Base-by-base conservation (phyloP, 345 rosid species). In the Abelmoschus esculentus region DNA sequence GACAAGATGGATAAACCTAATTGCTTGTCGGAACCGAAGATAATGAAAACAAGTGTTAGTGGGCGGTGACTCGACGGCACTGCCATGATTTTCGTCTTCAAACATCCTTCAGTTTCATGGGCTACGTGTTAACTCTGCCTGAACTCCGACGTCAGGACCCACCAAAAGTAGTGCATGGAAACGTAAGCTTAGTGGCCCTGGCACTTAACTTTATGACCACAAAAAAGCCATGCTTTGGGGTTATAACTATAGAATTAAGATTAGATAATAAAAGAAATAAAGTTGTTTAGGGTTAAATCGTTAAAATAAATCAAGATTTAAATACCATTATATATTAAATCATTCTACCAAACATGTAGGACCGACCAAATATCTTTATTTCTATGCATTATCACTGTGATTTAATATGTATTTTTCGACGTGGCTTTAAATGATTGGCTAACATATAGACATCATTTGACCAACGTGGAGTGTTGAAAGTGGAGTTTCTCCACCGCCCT, bases 111-210 rank as follows among this genome's bases (percentile, higher is more conserved):
- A 13, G 3, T 28, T 3, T 65, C 66, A 44, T 17, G 46, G 66
- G 67, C 58, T 36, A 70, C 78, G 70, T 70, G 74, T 65, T 12
- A 46, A 50, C 54, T 60, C 19, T 12, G n/a, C 56, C 12, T 46
- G 11, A 53, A n/a, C 54, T 22, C 58, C 55, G 9, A 34, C 38
- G 38, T 52, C 47, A 50, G 44, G 71, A 47, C 26, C 31, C 71
- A 67, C 70, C 15, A 34, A 17, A 15, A 47, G 3, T 31, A 11
- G 26, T 32, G 31, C 19, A 2, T 3, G 2, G n/a, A 68, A 52
- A 67, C 67, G 18, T 18, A 17, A 73, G 31, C 31, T 61, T 1
- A 67, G 77, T 79, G 80, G 71, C 22, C 26, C n/a, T n/a, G n/a
- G n/a, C n/a, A n/a, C n/a, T n/a, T n/a, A n/a, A n/a, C n/a, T n/a